Evolutionary conservation across 2,329 filamentous ascomycete species (phyloP), one percentile per base, ranked within the genome.

Genomic region (Apiospora kogelbergensis): DNA sequence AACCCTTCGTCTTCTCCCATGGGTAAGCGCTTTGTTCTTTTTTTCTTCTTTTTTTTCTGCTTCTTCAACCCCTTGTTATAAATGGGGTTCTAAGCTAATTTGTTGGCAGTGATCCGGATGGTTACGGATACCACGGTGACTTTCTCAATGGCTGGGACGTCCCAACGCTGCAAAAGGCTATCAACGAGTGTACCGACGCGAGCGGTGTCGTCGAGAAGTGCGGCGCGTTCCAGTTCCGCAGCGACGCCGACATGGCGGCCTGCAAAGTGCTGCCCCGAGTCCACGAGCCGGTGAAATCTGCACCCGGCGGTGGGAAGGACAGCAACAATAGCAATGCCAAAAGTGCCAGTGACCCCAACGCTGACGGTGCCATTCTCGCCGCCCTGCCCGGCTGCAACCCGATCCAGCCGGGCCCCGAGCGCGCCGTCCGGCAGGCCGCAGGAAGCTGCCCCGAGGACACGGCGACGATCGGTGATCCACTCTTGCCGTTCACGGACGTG

Each of bases 111-210:
- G 77, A 78, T 60, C 68, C 72, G 74, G 87, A 84, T 0, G 86
- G 87, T 63, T 87, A 83, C 72, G 84, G 85, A 1, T 84, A 84
- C 73, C 87, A 89, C 74, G 86, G 82, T 60, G 87, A 90, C 76
- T 90, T 90, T 75, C 40, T 86, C 42, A 90, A 88, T 76, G 88
- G 88, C 6, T 90, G 88, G 88, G 82, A 90, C 67, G 76, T 83
- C 0, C 71, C 78, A 2, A 78, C 81, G 10, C 82, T 90, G 6
- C 83, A 88, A 67, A 76, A 78, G 0, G 87, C 85, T 11, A 79
- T 88, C 72, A 79, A 84, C 67, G 78, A 77, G 30, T 89, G 88
- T 76, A 83, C 76, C 65, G 80, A 78, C 66, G 71, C 78, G 33
- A 82, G 77, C 68, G 85, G 84, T 30, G 74, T 76, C 11, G 79